phyloP scores from a whole-genome alignment of 768 basidiomycete genomes.

The Amanita jacksonii region DNA sequence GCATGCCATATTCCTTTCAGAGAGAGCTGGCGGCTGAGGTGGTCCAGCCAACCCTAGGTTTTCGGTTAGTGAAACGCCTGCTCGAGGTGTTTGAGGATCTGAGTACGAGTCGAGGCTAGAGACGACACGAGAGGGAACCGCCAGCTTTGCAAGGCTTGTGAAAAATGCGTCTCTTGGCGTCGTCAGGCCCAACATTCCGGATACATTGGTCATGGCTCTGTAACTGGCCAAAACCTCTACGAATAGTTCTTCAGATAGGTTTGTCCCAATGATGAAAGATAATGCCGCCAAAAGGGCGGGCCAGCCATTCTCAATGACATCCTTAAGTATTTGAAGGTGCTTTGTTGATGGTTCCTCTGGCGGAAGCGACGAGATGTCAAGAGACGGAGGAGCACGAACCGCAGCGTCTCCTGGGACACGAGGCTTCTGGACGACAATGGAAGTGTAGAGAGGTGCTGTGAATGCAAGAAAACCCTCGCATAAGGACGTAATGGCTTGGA shows the following conservation, averaged over 20 bases:
- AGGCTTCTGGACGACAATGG: slow-evolving; percentile 57
- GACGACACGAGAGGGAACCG: slow-evolving; percentile 86
- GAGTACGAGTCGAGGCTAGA: slow-evolving; percentile 60
- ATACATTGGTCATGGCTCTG: slow-evolving; percentile 78
- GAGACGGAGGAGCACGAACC: slow-evolving; percentile 62
- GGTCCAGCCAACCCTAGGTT: slow-evolving; percentile 53
- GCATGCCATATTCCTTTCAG: slow-evolving; percentile 86
- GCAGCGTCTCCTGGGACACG: slow-evolving; percentile 53
- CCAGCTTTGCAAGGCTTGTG: slow-evolving; percentile 79
- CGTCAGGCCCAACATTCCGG: slow-evolving; percentile 77
- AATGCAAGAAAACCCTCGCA: slow-evolving; percentile 79
- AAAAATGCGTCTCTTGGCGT: slow-evolving; percentile 94
- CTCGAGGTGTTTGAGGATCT: slow-evolving; percentile 49
- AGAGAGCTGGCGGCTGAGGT: slow-evolving; percentile 60
- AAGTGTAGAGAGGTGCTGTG: slow-evolving; percentile 66
- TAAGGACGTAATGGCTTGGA: slow-evolving; percentile 80
- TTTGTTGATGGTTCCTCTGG: slow-evolving; percentile 37
- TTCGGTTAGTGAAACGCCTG: slow-evolving; percentile 51
- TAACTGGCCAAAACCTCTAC: slow-evolving; percentile 76
- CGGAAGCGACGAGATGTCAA: slow-evolving; percentile 51
- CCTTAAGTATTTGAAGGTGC: slow-evolving; percentile 55
- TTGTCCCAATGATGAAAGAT: slow-evolving; percentile 83
- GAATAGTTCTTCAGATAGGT: slow-evolving; percentile 88
- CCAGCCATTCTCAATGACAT: slow-evolving; percentile 85
- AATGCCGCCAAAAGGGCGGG: slow-evolving; percentile 86